A percentile compares a stretch with the other conserved stretches of the same genome.
These are phyloP conservation scores for Yamadazyma paraphyllophila DNA, from an alignment of 805 yeast species.

Conservation along the genomic window DNA sequence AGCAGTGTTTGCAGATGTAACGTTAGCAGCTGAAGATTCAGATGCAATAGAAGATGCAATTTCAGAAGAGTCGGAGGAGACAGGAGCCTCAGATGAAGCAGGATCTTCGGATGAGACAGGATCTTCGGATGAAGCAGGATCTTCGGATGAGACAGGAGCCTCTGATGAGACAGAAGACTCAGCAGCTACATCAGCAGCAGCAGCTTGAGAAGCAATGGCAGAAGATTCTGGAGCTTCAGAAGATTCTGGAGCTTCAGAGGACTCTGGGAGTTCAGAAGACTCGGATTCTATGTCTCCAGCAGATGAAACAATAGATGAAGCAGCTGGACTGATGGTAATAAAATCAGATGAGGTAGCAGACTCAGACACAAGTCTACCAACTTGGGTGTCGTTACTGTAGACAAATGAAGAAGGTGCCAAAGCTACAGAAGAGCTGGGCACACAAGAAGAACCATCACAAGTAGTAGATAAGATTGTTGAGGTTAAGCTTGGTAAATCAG, in stretches of 20 bases:
- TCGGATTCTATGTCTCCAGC: conserved; percentile 1
- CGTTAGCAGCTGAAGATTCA: background rate
- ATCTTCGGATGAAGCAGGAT: too few relatives aligned
- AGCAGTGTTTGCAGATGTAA: background rate
- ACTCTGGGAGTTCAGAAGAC: too few relatives aligned
- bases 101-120: background rate
- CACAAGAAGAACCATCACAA: conserved; percentile 8
- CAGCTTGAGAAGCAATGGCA: conserved; percentile 16
- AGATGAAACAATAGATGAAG: conserved; percentile 16
- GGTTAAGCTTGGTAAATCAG: conserved; percentile 19
- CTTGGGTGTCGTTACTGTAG: conserved; percentile 15
- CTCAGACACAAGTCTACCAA: conserved; percentile 1
- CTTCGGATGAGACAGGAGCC: too few relatives aligned
- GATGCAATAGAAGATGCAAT: background rate
- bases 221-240: too few relatives aligned
- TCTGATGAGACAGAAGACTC: background rate
- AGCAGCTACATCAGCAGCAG: conserved; percentile 17
- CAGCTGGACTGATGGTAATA: conserved; percentile 1
- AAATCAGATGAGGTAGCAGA: background rate
- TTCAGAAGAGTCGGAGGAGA: background rate
- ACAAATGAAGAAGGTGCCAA: conserved; percentile 21
- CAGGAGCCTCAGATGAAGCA: background rate
- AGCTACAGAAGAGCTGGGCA: conserved; percentile 8
- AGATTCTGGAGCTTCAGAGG: too few relatives aligned
- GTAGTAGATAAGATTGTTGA: conserved; percentile 20